Base-by-base conservation (phyloP, 2,329 filamentous ascomycete species). In the Blastomyces silverae region DNA sequence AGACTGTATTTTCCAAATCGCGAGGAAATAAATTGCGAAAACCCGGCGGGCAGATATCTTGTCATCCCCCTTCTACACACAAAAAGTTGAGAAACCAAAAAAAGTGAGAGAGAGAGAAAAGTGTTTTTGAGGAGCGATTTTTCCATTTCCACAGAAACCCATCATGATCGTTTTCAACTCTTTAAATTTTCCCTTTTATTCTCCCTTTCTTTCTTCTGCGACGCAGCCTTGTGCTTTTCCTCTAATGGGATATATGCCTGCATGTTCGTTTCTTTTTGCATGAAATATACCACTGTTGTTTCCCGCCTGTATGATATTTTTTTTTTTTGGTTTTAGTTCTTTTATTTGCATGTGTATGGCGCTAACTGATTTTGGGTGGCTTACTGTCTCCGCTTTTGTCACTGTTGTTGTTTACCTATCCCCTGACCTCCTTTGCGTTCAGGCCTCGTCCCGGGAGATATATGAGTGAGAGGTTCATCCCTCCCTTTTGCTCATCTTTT, bases 271-370 rank as follows among this genome's bases (percentile, higher is more conserved):
- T 28, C 15, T 34, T 57, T 42, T 58, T 58, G 31, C 56, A 31
- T 42, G 42, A 58, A 42, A 62, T 62, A 63, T 63, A 63, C 62
- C 62, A 63, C 53, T 63, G 25, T 22, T 63, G 62, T 63, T 63
- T 53, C 50, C 37, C 48, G 52, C 39, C 25, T 61, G 62, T 63
- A 63, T 55, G 52, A 63, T 58, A 17, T 22, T 63, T 11, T 39
- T 39, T 34, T 34, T 34, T 39, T 39, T 22, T 22, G 37, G 37
- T 2, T 39, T 39, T 39, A 39, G 8, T 39, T 37, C 34, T 37
- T 37, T 39, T 7, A 25, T 28, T 52, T 17, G 62, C 62, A 63
- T 63, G 28, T 55, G 50, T 48, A 63, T 58, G 62, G 62, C 42
- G 62, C 39, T 39, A 56, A 28, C 34, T 58, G 62, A 20, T 46